Evolutionary conservation across 352 stramenopile species (phyloP).

Genomic region (Plasmopara halstedii): DNA sequence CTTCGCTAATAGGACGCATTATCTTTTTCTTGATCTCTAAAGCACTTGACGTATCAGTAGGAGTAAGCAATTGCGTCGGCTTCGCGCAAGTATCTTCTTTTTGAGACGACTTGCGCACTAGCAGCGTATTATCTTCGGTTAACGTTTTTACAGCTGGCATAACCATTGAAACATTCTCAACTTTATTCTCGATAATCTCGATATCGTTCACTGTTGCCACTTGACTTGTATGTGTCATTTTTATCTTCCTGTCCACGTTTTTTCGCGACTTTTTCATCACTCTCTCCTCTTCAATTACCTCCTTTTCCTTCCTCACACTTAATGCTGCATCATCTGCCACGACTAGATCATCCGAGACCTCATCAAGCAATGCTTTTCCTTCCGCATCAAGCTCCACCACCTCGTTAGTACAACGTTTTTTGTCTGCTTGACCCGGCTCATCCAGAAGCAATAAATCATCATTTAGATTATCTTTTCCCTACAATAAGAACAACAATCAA

Average conservation of each 20-base stretch:
- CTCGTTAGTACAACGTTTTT: conserved; percentile 27
- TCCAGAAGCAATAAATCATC: conserved; percentile 33
- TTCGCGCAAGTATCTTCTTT: conserved; percentile 7
- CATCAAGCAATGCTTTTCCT: conserved; percentile 6
- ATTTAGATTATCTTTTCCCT: conserved; percentile 23
- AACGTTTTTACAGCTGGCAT: conserved; percentile 11
- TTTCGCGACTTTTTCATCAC: conserved; percentile 3
- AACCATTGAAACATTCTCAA: conserved; percentile 2
- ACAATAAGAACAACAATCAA: conserved; percentile 4
- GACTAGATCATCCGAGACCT: conserved; percentile 16
- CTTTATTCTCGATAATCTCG: conserved; percentile 11
- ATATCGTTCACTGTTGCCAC: conserved; percentile 7
- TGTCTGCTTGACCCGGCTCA: conserved; percentile 18
- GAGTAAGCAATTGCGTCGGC: conserved; percentile 16
- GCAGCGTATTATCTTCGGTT: conserved; percentile 5
- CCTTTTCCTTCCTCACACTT: conserved; percentile 2
- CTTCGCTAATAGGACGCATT: not conserved
- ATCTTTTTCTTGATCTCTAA: conserved; percentile 19
- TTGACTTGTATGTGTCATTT: not conserved
- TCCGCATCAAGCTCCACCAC: conserved; percentile 5
- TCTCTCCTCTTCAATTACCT: conserved; percentile 12
- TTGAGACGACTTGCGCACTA: conserved; percentile 8
- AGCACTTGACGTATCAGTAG: conserved; percentile 25
- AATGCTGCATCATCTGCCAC: conserved; percentile 2
- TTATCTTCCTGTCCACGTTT: conserved; percentile 6